A percentile compares a stretch with the other conserved stretches of the same genome.
Conservation (phyloP, 257 asterid species). For the Misopates orontium region DNA sequence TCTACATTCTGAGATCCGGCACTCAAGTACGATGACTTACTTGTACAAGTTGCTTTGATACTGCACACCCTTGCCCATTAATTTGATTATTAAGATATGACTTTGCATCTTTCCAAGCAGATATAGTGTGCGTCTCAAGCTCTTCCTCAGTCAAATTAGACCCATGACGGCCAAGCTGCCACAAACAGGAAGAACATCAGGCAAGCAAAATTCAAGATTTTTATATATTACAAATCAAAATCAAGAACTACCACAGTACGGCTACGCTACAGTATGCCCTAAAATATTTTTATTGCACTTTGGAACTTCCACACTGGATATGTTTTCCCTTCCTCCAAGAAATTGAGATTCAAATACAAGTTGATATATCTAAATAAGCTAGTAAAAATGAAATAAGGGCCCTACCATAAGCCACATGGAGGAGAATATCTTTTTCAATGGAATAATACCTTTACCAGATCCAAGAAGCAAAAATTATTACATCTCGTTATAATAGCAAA, state of each 20-base stretch:
- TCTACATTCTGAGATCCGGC: too few species aligned
- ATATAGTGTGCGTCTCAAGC: constrained; percentile 83
- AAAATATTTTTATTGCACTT: constrained; percentile 10
- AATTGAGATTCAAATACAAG: background rate
- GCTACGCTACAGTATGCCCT: background rate
- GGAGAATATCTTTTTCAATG: background rate
- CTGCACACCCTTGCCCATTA: constrained; percentile 46
- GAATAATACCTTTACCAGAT: background rate
- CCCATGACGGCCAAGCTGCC: constrained; percentile 78
- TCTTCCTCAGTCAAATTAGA: constrained; percentile 87
- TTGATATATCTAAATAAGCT: background rate
- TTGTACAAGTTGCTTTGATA: constrained; percentile 66
- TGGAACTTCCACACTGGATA: constrained; percentile 4
- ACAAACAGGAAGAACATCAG: constrained; percentile 26
- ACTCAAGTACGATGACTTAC: constrained; percentile 44
- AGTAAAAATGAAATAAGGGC: background rate
- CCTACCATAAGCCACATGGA: background rate
- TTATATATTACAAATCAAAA: background rate
- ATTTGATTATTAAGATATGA: constrained; percentile 49
- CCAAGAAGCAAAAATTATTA: background rate
- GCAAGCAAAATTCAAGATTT: background rate
- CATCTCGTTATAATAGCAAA: background rate
- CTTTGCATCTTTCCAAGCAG: constrained; percentile 88
- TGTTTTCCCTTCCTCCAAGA: constrained; percentile 7
- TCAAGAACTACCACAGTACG: background rate